Percentiles rank a stretch among this genome's conserved stretches.
These are phyloP conservation scores for Eruca vesicaria DNA, from an alignment of 441 rosid genomes.

Conservation along the genomic window DNA sequence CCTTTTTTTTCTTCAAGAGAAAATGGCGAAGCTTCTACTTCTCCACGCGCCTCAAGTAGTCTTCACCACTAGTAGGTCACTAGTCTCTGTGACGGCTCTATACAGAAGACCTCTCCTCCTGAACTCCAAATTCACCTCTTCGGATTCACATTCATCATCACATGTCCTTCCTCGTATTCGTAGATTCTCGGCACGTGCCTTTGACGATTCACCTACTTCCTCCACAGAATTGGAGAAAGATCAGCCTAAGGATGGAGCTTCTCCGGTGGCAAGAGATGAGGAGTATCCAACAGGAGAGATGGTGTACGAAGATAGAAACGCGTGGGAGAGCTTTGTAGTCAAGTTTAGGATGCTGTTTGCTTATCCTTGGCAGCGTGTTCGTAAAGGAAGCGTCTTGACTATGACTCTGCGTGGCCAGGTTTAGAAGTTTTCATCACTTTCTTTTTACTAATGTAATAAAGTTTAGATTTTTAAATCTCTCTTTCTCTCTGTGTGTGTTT, in stretches of 20 bases:
- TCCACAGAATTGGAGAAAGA: constrained; percentile 38
- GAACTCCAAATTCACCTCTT: constrained; percentile 16
- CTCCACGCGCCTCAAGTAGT: constrained; percentile 49
- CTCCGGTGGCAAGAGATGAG: constrained; percentile 26
- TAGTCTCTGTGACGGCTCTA: constrained; percentile 29
- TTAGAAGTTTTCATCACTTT: too few species aligned
- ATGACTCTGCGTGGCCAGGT: constrained; percentile 97
- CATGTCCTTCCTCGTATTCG: constrained; percentile 14
- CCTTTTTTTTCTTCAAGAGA: background rate
- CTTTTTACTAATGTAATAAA: too few species aligned
- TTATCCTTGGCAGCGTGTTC: constrained; percentile 87
- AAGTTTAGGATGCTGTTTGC: constrained; percentile 78
- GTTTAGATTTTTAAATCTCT: too few species aligned
- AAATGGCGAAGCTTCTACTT: constrained; percentile 62
- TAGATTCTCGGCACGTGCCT: constrained; percentile 53
- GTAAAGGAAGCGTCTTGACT: constrained; percentile 78
- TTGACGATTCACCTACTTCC: constrained; percentile 50
- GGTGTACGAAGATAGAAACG: constrained; percentile 47
- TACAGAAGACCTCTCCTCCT: constrained; percentile 36
- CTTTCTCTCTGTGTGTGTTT: constrained; percentile 34
- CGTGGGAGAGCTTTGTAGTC: constrained; percentile 65
- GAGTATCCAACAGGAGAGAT: constrained; percentile 79
- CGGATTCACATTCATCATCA: constrained; percentile 1
- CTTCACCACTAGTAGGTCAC: constrained; percentile 31
- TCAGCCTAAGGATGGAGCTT: constrained; percentile 12